Evolutionary conservation across 441 rosid species (phyloP).

Genomic region (Melianthus villosus): DNA sequence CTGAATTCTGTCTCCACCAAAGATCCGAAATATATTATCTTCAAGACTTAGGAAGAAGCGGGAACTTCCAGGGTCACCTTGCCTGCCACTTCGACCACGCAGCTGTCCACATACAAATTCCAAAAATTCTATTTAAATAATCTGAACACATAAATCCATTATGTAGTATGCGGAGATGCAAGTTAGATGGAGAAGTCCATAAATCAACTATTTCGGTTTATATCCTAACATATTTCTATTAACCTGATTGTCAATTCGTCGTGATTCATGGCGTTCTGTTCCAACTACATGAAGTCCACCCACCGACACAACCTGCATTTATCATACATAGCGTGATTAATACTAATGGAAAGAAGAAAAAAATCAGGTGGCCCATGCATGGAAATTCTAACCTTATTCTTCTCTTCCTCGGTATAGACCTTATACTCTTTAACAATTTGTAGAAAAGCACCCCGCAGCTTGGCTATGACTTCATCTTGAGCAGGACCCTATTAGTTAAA

Average conservation of each 20-base stretch:
- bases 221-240: no score
- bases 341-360: constrained; percentile 1
- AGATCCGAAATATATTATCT: constrained; percentile 86
- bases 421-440: constrained; percentile 64
- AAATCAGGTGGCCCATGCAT: neutral
- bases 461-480: constrained; percentile 77
- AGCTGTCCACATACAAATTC: constrained; percentile 27
- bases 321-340: constrained; percentile 8
- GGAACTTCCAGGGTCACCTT: constrained; percentile 97
- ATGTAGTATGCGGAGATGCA: no score
- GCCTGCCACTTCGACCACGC: constrained; percentile 90
- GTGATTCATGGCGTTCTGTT: constrained; percentile 88
- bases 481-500: constrained; percentile 57
- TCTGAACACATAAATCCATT: no score
- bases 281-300: constrained; percentile 96
- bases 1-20: constrained; percentile 93
- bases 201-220: no score
- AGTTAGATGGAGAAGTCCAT: no score
- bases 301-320: constrained; percentile 63
- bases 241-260: constrained; percentile 90
- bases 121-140: no score
- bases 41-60: constrained; percentile 93
- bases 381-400: constrained; percentile 39
- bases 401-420: constrained; percentile 73
- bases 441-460: constrained; percentile 59